phyloP scores from a whole-genome alignment of 225 moss, liverwort and hornwort species.

The Polytrichum commune region DNA sequence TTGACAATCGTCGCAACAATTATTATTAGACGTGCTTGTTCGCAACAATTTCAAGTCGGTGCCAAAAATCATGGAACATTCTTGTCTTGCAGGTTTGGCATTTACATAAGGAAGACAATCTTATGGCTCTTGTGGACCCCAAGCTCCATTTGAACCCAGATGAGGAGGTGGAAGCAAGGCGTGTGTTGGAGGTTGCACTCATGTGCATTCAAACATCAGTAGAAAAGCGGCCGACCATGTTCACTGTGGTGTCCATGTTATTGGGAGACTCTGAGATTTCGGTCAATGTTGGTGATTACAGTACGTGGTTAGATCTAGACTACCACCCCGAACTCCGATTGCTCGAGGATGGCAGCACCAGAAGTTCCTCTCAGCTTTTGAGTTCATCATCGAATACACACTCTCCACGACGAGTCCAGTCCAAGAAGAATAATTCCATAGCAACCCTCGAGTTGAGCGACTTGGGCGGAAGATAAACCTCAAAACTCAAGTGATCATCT shows the following conservation, averaged over 20 bases:
- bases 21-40: not conserved
- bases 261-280: constrained; percentile 1
- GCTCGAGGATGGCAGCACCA: no score
- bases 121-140: constrained; percentile 2
- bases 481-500: no score
- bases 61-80: not conserved
- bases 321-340: no score
- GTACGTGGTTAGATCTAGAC: no score
- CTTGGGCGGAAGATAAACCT: no score
- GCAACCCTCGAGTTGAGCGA: no score
- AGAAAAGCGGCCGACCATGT: constrained; percentile 17
- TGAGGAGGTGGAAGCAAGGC: not conserved
- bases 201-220: not conserved
- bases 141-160: not conserved
- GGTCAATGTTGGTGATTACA: not conserved
- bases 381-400: no score
- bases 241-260: constrained; percentile 13
- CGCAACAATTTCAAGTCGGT: not conserved
- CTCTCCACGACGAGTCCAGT: no score
- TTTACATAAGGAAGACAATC: not conserved
- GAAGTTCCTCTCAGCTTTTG: no score
- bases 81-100: not conserved
- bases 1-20: not conserved
- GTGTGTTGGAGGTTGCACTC: constrained; percentile 1
- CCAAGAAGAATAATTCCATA: no score